Base-by-base conservation (phyloP, 306 rosid species). In the Citrullus amarus region DNA sequence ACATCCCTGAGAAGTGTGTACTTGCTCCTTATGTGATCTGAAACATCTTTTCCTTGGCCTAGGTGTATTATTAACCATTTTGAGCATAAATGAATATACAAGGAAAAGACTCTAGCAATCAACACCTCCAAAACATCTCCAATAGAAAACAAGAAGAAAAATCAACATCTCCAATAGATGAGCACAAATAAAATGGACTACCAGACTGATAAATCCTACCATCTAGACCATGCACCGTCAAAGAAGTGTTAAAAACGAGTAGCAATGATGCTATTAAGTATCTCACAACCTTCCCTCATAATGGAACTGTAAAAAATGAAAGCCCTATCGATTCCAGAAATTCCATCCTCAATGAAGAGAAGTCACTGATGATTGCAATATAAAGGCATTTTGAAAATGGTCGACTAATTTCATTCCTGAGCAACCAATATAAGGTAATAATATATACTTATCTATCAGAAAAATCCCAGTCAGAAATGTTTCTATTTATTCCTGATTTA, bases 1-100 rank as follows among this genome's bases (percentile, higher is more conserved):
- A 87, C 84, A 77, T 90, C 98, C 87, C 79, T 86, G 65, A 92
- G 85, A 13, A 87, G 88, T 16, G 87, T 25, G 58, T 94, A 94
- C 78, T 83, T 90, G 53, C 93, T 94, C 85, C 83, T 94, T 54
- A 86, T 92, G 54, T 75, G 79, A 46, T 89, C 96, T 41, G 78
- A 53, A 77, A 78, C 83, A 77, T 86, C 93, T 53, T 66, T 79
- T 77, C 81, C 88, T 82, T 84, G 93, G 78, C 97, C 96, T 94
- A 84, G 68, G 83, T 63, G 69, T 16, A 53, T 16, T 53, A 53
- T 53, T 17, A 53, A 53, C 57, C 57, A 53, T 53, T 53, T 53
- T 6, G 57, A 53, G 57, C 57, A 53, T 15, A 53, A 15, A 53
- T 16, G 20, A 53, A 53, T 15, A 53, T 53, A 53, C n/a, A 53